Conservation (phyloP, 2,329 filamentous ascomycete genomes). For the Cordyceps cateniannulata region DNA sequence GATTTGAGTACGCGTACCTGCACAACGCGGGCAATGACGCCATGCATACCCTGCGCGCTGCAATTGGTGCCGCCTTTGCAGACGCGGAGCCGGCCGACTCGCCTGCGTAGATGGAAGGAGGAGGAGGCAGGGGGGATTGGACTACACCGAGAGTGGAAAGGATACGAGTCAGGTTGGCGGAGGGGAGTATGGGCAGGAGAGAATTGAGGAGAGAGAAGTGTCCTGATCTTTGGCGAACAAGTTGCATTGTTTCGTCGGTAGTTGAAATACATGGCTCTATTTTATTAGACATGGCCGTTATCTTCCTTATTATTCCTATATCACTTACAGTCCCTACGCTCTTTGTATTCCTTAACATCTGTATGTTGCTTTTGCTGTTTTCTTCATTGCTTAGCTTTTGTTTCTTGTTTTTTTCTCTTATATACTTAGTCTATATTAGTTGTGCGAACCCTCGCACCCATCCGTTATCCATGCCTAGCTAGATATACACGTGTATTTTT, state of each 20-base stretch:
- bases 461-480: not conserved
- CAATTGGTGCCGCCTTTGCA: slow-evolving; percentile 45
- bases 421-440: no score
- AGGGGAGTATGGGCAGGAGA: no score
- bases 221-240: no score
- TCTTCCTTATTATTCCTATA: no score
- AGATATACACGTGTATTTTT: not conserved
- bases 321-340: no score
- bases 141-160: not conserved
- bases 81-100: slow-evolving; percentile 17
- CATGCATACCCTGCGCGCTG: slow-evolving; percentile 66
- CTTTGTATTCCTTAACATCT: not conserved
- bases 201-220: no score
- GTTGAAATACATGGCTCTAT: not conserved
- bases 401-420: not conserved
- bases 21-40: slow-evolving; percentile 90
- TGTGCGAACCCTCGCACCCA: not conserved
- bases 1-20: slow-evolving; percentile 56
- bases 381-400: not conserved
- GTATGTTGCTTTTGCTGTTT: not conserved
- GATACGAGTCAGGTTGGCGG: not conserved
- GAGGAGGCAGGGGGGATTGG: not conserved
- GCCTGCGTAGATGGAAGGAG: not conserved
- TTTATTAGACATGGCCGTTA: no score
- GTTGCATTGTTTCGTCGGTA: not conserved